Percentiles rank a stretch among this genome's conserved stretches.
These are phyloP conservation scores for Gaeumannomyces tritici DNA, from an alignment of 2,329 filamentous ascomycete species.

Conservation along the genomic window DNA sequence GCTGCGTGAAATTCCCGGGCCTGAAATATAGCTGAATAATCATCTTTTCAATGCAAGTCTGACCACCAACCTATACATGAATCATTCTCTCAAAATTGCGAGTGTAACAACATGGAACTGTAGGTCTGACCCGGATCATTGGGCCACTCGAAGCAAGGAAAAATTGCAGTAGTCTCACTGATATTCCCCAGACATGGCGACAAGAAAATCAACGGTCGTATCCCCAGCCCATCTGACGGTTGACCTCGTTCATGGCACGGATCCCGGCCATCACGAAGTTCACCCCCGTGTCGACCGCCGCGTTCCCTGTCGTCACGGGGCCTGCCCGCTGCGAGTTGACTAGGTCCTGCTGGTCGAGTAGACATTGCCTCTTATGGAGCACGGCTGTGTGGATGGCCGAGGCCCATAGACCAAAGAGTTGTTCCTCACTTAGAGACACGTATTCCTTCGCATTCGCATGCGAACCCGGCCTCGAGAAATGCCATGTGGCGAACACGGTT, in stretches of 20 bases:
- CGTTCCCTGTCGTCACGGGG: slow-evolving; percentile 21
- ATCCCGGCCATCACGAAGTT: slow-evolving; percentile 38
- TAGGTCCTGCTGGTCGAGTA: slow-evolving; percentile 48
- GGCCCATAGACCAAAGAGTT: slow-evolving; percentile 56
- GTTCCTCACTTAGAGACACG: slow-evolving; percentile 42
- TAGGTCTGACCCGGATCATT: too few species aligned
- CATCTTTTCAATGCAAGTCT: too few species aligned
- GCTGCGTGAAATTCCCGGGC: too few species aligned
- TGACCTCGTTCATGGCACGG: slow-evolving; percentile 40
- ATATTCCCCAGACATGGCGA: neutral
- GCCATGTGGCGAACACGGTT: slow-evolving; percentile 53
- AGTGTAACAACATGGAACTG: too few species aligned
- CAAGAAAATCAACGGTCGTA: slow-evolving; percentile 12
- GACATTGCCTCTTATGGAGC: slow-evolving; percentile 43
- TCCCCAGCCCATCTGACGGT: slow-evolving; percentile 46
- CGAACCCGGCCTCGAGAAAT: slow-evolving; percentile 32
- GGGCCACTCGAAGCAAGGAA: neutral
- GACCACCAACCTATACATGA: too few species aligned
- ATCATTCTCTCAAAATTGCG: too few species aligned
- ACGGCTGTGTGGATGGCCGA: slow-evolving; percentile 50
- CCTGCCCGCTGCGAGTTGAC: slow-evolving; percentile 28
- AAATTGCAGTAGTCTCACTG: neutral
- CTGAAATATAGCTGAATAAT: neutral
- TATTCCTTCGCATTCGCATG: slow-evolving; percentile 31
- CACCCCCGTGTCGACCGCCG: slow-evolving; percentile 26